Evolutionary conservation across 345 rosid species (phyloP), one percentile per base, ranked within the genome.

Genomic region (Crucihimalaya himalaica): DNA sequence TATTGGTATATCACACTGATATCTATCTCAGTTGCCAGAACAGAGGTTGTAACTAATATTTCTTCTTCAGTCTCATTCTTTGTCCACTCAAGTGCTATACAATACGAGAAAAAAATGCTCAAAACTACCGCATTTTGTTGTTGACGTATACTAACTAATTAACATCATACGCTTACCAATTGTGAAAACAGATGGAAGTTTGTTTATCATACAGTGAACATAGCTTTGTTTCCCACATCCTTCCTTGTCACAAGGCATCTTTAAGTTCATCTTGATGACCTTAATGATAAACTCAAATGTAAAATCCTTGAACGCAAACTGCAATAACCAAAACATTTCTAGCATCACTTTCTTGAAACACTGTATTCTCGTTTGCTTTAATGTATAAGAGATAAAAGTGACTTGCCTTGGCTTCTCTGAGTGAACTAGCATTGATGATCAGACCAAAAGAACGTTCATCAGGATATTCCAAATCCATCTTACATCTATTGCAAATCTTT

Each of bases 391-490:
- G 0, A 48, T 29, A 8, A 35, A 27, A 34, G 40, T 4, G 18
- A 35, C 75, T 51, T 61, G 53, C 75, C 72, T 66, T 66, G 60
- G n/a, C 7, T 66, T 35, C 72, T 50, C 66, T 66, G 66, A 74
- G 66, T 18, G 43, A 47, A 66, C 4, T 7, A 65, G 78, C 60
- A 66, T 0, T 4, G 9, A 57, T 13, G 18, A 25, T 8, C 2
- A 66, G 13, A 46, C 78, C 66, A 20, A 5, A 66, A 65, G 13
- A 35, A 35, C n/a, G 72, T 73, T 34, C 40, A 46, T 0, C 9
- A 1, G 42, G 59, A 56, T 45, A 32, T 2, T 45, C 48, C 9
- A 8, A 13, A 23, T 6, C 43, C 23, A 4, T 32, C 14, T 47
- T 56, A 59, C 72, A 74, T 14, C 66, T 27, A n/a, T 35, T 25